These are phyloP conservation scores for Craspedostauros australis DNA, from an alignment of 108 stramenopile species.

Conservation along the genomic window DNA sequence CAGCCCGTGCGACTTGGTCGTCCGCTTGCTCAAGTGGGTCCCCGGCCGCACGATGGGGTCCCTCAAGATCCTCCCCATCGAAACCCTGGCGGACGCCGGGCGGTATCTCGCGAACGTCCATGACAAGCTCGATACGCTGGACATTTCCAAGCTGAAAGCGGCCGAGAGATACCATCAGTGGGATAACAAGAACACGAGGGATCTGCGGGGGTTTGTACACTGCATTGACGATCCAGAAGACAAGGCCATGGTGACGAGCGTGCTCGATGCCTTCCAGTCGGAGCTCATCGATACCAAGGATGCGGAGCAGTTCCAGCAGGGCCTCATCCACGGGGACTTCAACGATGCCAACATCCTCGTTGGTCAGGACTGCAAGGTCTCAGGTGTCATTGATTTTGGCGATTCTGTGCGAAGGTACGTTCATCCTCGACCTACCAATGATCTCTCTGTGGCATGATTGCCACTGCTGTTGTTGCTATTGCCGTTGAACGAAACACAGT, in stretches of 20 bases:
- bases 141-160: slow-evolving; percentile 14
- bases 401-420: slow-evolving; percentile 83
- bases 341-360: slow-evolving; percentile 88
- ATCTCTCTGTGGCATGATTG: not conserved
- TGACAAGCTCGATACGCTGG: slow-evolving; percentile 1
- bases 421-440: not conserved
- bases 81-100: slow-evolving; percentile 67
- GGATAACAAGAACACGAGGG: slow-evolving; percentile 71
- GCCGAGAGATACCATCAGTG: slow-evolving; percentile 75
- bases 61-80: slow-evolving; percentile 49
- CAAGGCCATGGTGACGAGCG: slow-evolving; percentile 43
- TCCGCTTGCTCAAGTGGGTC: slow-evolving; percentile 70
- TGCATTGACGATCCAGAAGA: slow-evolving; percentile 48
- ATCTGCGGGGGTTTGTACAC: slow-evolving; percentile 45
- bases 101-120: slow-evolving; percentile 47
- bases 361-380: slow-evolving; percentile 40
- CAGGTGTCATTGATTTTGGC: slow-evolving; percentile 89
- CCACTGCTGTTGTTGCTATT: not conserved
- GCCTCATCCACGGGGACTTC: slow-evolving; percentile 55
- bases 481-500: no score
- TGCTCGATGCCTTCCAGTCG: slow-evolving; percentile 62
- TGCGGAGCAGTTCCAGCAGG: slow-evolving; percentile 15
- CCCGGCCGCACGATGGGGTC: slow-evolving; percentile 59
- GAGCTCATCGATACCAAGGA: slow-evolving; percentile 46
- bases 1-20: slow-evolving; percentile 50